Base-by-base conservation (phyloP, 176 grass and related monocot species). In the Aegilops tauschii region DNA sequence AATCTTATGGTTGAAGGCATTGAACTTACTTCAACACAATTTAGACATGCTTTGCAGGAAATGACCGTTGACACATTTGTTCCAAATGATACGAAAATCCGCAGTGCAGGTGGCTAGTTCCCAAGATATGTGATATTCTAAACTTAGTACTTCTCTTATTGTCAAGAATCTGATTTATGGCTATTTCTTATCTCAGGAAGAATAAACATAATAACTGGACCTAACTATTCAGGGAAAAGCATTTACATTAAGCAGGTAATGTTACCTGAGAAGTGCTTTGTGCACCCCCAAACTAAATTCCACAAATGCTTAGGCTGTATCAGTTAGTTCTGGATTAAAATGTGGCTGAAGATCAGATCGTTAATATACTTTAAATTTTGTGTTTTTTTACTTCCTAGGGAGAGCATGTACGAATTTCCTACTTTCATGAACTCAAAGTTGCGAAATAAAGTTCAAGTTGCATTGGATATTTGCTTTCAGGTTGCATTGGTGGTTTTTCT, bases 31-130 rank as follows among this genome's bases (percentile, higher is more conserved):
- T 50, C 35, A 56, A 44, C 56, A 18, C 85, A 80, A 80, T 83
- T 81, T 86, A 98, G 96, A 82, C 93, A 98, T 94, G 91, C 73
- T 92, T 94, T 98, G 92, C 96, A 95, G 93, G 96, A 98, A 95
- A 95, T 98, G 96, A 95, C 93, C 5, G 88, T 98, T 87, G 90
- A 94, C 86, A 98, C 96, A 21, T 98, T 95, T 82, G 93, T 98
- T 75, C 96, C 96, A 79, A 98, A 98, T 61, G 93, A 98, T 87
- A 98, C 92, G 47, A 92, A 87, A 89, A 92, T 98, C 52, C 65
- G 45, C 30, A 81, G 84, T 82, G 27, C 79, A 70, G 96, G 96
- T 95, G 84, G 90, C 61, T 84, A 76, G 17, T 87, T 63, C 23
- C 27, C 74, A 12, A 47, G 12, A 69, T 50, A 87, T 88, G 11